Conservation (phyloP, 768 basidiomycete species). For the Mycena sanguinolenta region DNA sequence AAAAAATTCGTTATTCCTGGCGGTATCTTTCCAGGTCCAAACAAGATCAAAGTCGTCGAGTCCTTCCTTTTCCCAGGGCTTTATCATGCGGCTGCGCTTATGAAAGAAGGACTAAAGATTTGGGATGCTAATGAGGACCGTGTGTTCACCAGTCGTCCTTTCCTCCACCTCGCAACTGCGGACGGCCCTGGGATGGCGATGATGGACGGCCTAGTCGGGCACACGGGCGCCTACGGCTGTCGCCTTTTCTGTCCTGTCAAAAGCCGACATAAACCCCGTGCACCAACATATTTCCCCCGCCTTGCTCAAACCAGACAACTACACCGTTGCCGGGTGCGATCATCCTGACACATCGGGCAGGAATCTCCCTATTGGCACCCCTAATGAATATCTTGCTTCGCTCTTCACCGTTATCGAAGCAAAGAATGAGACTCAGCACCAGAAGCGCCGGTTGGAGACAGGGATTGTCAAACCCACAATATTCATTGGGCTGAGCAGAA, state of each 20-base stretch:
- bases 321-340: slow-evolving; percentile 37
- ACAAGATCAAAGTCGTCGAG: slow-evolving; percentile 50
- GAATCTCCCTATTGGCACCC: slow-evolving; percentile 22
- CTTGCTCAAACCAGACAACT: slow-evolving; percentile 43
- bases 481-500: slow-evolving; percentile 44
- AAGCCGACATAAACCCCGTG: slow-evolving; percentile 47
- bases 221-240: slow-evolving; percentile 53
- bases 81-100: slow-evolving; percentile 48
- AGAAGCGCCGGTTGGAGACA: slow-evolving; percentile 37
- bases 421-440: slow-evolving; percentile 36
- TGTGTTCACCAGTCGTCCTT: slow-evolving; percentile 36
- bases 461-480: slow-evolving; percentile 55
- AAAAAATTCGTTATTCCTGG: slow-evolving; percentile 42
- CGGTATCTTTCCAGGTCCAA: slow-evolving; percentile 44
- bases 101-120: slow-evolving; percentile 46
- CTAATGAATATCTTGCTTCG: slow-evolving; percentile 26
- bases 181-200: slow-evolving; percentile 51
- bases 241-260: slow-evolving; percentile 45
- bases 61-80: slow-evolving; percentile 51
- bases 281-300: slow-evolving; percentile 52
- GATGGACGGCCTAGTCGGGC: slow-evolving; percentile 51
- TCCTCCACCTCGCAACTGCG: slow-evolving; percentile 44
- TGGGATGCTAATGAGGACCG: slow-evolving; percentile 45
- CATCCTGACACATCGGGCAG: slow-evolving; percentile 42
- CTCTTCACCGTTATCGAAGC: slow-evolving; percentile 33